A percentile compares a stretch with the other conserved stretches of the same genome.
phyloP scores from a whole-genome alignment of 371 early-diverging fungal genomes.

The Apophysomyces ossiformis region DNA sequence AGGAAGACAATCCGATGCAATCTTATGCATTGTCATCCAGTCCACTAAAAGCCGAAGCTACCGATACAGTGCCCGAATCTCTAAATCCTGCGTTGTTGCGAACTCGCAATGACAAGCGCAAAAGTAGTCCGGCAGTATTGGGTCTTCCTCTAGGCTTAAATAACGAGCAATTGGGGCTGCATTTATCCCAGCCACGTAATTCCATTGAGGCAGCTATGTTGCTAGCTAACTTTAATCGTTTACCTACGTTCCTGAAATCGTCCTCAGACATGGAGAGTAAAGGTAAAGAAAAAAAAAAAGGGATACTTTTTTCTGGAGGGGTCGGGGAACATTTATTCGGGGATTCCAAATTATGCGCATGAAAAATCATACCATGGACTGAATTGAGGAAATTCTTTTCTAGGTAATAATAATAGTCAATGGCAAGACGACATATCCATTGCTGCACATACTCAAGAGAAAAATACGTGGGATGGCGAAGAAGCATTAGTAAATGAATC shows the following conservation, averaged over 20 bases:
- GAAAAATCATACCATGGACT: conserved; percentile 15
- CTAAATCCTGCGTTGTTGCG: conserved; percentile 18
- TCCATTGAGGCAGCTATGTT: conserved; percentile 57
- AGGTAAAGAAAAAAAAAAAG: background rate
- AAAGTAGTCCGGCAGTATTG: conserved; percentile 53
- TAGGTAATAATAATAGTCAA: conserved; percentile 3
- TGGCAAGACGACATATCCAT: conserved; percentile 48
- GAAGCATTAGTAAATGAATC: conserved; percentile 9
- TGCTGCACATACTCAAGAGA: conserved; percentile 33
- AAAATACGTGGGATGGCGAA: conserved; percentile 26
- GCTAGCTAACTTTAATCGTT: conserved; percentile 45
- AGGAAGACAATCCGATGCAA: background rate
- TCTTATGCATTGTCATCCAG: conserved; percentile 19
- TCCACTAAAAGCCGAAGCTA: background rate
- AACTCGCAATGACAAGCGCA: conserved; percentile 36
- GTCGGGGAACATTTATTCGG: background rate
- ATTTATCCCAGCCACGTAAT: conserved; percentile 46
- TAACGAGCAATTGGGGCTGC: conserved; percentile 38
- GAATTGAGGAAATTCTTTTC: background rate
- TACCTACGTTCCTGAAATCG: conserved; percentile 21
- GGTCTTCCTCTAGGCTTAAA: conserved; percentile 42
- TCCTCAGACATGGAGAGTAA: background rate
- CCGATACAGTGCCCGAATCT: conserved; percentile 5
- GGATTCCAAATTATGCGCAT: conserved; percentile 41
- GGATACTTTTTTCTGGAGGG: background rate